These are phyloP conservation scores for Colletotrichum sp. DNA, from an alignment of 2,329 filamentous ascomycete species.

Conservation along the genomic window DNA sequence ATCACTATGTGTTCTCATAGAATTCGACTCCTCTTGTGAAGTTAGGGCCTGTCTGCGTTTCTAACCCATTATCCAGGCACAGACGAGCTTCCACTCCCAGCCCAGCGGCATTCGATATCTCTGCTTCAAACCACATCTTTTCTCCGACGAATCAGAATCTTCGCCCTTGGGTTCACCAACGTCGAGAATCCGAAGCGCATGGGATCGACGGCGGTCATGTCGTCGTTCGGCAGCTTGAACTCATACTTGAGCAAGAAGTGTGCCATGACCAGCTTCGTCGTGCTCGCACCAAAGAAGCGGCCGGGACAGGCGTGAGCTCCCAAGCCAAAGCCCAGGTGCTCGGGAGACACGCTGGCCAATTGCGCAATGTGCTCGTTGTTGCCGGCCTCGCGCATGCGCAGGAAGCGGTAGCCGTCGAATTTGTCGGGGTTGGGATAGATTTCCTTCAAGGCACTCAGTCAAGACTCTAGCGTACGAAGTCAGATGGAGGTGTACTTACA, in stretches of 20 bases:
- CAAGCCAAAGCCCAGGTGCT: conserved; percentile 45
- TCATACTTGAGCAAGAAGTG: conserved; percentile 47
- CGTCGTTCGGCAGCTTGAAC: conserved; percentile 39
- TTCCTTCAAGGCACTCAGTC: background rate
- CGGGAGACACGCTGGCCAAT: conserved; percentile 42
- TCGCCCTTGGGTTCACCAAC: background rate
- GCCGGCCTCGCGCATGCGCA: background rate
- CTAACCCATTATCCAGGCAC: background rate
- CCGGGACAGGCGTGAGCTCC: conserved; percentile 53
- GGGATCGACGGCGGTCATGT: background rate
- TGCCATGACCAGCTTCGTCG: conserved; percentile 48
- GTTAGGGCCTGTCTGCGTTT: background rate
- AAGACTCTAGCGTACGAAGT: accelerated
- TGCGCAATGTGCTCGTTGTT: conserved; percentile 32
- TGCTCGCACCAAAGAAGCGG: conserved; percentile 50
- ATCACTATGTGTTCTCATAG: background rate
- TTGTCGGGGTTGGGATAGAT: background rate
- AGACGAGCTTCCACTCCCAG: background rate
- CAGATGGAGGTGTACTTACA: background rate
- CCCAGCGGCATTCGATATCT: background rate
- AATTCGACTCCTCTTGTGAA: background rate
- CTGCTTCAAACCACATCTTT: background rate
- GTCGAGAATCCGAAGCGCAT: conserved; percentile 7
- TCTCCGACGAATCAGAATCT: background rate
- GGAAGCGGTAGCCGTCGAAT: conserved; percentile 5